Evolutionary conservation across 2,329 filamentous ascomycete species (phyloP), one percentile per base, ranked within the genome.

Genomic region (Aspergillus oerlinghausenensis): DNA sequence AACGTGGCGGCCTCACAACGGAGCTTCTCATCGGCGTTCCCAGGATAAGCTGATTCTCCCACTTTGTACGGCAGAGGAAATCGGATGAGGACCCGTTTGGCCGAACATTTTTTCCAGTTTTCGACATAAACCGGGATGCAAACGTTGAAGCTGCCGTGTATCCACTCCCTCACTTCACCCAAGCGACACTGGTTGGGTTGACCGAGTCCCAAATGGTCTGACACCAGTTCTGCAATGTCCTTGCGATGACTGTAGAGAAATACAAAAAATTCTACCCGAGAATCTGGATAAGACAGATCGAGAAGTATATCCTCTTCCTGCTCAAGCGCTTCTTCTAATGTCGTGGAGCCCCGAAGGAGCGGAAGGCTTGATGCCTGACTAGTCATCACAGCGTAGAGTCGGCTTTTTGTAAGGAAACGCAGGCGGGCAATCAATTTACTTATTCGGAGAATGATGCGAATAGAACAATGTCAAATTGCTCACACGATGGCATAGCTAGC

Each of bases 11-110:
- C 73, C 63, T 78, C 75, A 55, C 64, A 79, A 19, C 65, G 65
- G 32, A 70, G 52, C 50, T 80, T 80, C 65, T 80, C 76, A 35
- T 79, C 72, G 14, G 71, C 68, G 45, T 71, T 77, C 11, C 75
- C 77, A 11, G 75, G 74, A 55, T 65, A 51, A 25, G 48, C 56
- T 14, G 53, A 55, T 54, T 78, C 77, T 9, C 75, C 76, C 4
- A 75, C 60, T 51, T 72, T 58, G 47, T 66, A 68, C 14, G 67
- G 64, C 19, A 70, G 53, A 11, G 64, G 67, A 28, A 69, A 65
- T 49, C 66, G 47, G 29, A 70, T 52, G 6, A 68, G 47, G 4
- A 63, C 56, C 14, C 55, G 56, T 17, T 61, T 72, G 59, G 70
- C 48, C 11, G 48, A 25, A 35, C 19, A 21, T 28, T n/a, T 28